Base-by-base conservation (phyloP, 2,329 filamentous ascomycete species). In the Monilinia laxa region DNA sequence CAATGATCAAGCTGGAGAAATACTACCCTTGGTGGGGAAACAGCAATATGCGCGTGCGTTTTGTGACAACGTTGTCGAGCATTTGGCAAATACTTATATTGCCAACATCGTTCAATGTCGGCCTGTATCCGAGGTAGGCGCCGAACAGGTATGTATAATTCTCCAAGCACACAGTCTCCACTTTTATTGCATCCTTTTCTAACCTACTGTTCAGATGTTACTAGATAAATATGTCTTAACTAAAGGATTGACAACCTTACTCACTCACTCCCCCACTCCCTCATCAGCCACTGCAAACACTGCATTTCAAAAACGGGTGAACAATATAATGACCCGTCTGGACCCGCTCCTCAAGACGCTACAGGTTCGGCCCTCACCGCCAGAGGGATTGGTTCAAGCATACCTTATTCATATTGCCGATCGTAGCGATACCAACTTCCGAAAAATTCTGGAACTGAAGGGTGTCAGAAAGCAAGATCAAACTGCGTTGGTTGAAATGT, bases 321-420 rank as follows among this genome's bases (percentile, higher is more conserved):
- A 90, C 75, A 85, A 88, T 68, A 90, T 87, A 75, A 95, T 97
- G 84, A 87, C 87, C 67, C 92, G 93, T 71, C 89, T 98, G 71
- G 94, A 98, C 75, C 91, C 92, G 0, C 85, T 99, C 28, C 89
- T 99, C 73, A 99, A 99, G 79, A 98, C 95, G 2, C 85, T 99
- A 3, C 95, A 99, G 82, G 94, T 99, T 58, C 92, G 92, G 38
- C 88, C 93, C 2, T 91, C 90, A 5, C 95, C 95, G 0, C 91
- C 94, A 0, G 95, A 99, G 81, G 94, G 92, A 2, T 86, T 99
- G 4, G 93, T 99, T 0, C 94, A 98, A 80, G 95, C 95, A 45
- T 99, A 99, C 77, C 87, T 99, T 45, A 96, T 98, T 78, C 95
- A 98, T 79, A 95, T 99, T 71, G 93, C 87, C 71, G 95, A 99